Evolutionary conservation across 495 filamentous ascomycete species (phyloP), one percentile per base, ranked within the genome.

Genomic region (Aspergillus carlsbadensis): DNA sequence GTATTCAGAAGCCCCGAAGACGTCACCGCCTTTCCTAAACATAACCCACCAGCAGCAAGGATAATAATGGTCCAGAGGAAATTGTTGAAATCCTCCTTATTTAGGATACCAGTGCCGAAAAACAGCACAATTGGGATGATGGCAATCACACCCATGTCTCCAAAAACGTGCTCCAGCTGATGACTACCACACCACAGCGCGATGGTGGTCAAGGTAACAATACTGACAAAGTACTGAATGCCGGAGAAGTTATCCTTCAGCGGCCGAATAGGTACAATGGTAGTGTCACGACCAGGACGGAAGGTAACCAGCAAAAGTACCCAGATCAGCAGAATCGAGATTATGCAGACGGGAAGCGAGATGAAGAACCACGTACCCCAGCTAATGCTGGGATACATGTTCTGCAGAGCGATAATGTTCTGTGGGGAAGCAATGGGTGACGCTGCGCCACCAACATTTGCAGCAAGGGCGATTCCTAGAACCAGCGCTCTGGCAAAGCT

Each of bases 61-160:
- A 99, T 97, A 75, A 99, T 98, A 72, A 99, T 98, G 22, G 94
- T 99, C 94, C 94, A 99, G 31, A 97, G 87, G 74, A 99, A 99
- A 67, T 99, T 99, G 78, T 99, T 99, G 67, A 99, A 99, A 69
- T 99, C 94, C 73, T 98, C 94, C 70, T 99, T 99, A 24, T 92
- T 99, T 11, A 99, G 82, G 66, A 99, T 96, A 35, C 94, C 94
- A 10, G 92, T 90, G 52, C 94, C 94, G 65, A 98, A 99, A 81
- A 99, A 99, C 33, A 96, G 75, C 35, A 94, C 89, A 37, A 99
- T 85, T 7, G 94, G 94, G 57, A 99, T 89, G 68, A 99, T 95
- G 50, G 94, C 94, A 42, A 99, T 88, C 52, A 99, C 91, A 44
- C 94, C 94, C 94, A 99, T 99, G 66, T 99, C 92, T 29, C 94